These are phyloP conservation scores for Vaccinium macrocarpon DNA, from an alignment of 148 eudicot species.

Conservation along the genomic window DNA sequence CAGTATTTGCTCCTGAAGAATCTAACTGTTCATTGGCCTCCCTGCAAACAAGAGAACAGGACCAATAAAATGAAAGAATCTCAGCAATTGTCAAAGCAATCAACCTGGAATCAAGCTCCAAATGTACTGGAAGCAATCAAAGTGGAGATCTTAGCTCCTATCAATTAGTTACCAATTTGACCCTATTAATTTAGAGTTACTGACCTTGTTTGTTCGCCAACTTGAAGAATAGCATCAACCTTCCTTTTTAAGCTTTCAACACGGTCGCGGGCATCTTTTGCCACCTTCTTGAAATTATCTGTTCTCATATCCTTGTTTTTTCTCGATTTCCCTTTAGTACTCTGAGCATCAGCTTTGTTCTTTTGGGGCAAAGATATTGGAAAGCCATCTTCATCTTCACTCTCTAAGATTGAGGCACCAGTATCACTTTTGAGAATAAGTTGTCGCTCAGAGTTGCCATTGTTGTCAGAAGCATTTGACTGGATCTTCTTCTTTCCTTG, in stretches of 20 bases:
- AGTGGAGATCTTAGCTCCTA: neutral
- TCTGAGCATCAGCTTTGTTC: conserved; percentile 27
- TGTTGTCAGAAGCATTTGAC: conserved; percentile 23
- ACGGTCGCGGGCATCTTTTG: conserved; percentile 28
- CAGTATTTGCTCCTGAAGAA: conserved; percentile 20
- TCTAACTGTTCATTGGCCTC: conserved; percentile 12
- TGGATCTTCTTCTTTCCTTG: conserved; percentile 46
- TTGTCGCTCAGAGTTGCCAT: conserved; percentile 30
- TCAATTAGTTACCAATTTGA: neutral
- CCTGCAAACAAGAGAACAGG: conserved; percentile 18
- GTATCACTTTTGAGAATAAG: conserved; percentile 38
- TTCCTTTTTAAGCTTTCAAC: conserved; percentile 58
- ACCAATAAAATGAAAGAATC: conserved; percentile 1
- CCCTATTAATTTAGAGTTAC: neutral
- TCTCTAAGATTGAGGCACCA: conserved; percentile 42
- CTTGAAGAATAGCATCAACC: conserved; percentile 39
- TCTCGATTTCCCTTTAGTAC: conserved; percentile 26
- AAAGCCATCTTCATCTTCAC: conserved; percentile 99
- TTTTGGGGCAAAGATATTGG: conserved; percentile 47
- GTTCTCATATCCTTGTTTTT: conserved; percentile 15
- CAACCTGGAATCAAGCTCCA: conserved; percentile 7
- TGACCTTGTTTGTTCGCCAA: conserved; percentile 52
- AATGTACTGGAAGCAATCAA: neutral
- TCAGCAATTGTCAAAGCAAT: neutral
- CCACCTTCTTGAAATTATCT: conserved; percentile 32